Evolutionary conservation across 2,329 filamentous ascomycete species (phyloP).

Genomic region (Talaromyces amestolkiae): DNA sequence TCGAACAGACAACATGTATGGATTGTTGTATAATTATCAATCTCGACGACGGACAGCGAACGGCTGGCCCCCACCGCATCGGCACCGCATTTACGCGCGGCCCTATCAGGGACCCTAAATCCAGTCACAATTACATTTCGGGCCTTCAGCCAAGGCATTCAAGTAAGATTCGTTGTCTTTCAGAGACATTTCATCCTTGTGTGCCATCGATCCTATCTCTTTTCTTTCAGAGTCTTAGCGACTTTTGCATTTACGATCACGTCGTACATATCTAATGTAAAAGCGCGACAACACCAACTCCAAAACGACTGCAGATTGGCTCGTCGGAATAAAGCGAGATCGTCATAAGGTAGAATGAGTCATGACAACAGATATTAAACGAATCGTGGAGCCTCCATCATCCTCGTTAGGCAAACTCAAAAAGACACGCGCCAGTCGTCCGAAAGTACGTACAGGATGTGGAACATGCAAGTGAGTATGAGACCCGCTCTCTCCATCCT

Average conservation of each 20-base stretch:
- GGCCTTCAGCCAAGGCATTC: not conserved
- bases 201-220: not conserved
- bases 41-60: not conserved
- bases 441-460: conserved; percentile 23
- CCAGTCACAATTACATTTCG: not conserved
- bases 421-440: conserved; percentile 14
- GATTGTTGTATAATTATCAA: not conserved
- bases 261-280: not conserved
- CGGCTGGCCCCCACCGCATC: not conserved
- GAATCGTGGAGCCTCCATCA: conserved; percentile 4
- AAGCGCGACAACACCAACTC: not conserved
- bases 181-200: not conserved
- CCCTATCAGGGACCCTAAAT: not conserved
- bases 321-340: not conserved
- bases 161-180: not conserved
- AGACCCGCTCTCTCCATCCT: conserved; percentile 1
- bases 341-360: not conserved
- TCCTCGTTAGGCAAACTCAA: conserved; percentile 22
- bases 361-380: not conserved
- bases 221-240: not conserved
- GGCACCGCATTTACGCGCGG: not conserved
- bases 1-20: not conserved
- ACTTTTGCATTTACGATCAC: not conserved
- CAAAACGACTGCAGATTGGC: not conserved
- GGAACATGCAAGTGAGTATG: conserved; percentile 21